These are phyloP conservation scores for Botrytis aclada DNA, from an alignment of 2,329 filamentous ascomycete species.

Conservation along the genomic window DNA sequence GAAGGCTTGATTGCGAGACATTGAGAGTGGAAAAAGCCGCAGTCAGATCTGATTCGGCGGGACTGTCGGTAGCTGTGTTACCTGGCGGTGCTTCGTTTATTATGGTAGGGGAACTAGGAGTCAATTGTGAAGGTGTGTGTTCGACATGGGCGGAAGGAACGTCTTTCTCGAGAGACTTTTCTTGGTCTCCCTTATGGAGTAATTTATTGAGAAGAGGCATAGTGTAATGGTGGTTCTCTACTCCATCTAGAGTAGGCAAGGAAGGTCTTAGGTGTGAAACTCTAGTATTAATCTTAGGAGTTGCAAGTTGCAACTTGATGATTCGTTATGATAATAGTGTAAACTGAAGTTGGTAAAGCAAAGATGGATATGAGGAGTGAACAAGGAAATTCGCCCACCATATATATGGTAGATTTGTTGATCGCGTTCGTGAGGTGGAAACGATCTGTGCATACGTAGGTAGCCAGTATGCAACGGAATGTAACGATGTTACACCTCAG, in stretches of 20 bases:
- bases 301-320: not conserved
- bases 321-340: not conserved
- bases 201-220: constrained; percentile 5
- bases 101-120: not conserved
- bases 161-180: not conserved
- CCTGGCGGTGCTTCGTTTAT: constrained; percentile 23
- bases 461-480: not conserved
- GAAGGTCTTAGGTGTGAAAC: not conserved
- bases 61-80: constrained; percentile 22
- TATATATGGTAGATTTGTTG: not conserved
- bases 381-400: not conserved
- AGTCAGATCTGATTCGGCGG: constrained; percentile 28
- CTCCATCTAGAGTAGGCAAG: not conserved
- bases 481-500: not conserved
- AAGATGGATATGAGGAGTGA: not conserved
- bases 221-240: not conserved
- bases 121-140: not conserved
- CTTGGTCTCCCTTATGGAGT: not conserved
- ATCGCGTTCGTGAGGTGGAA: not conserved
- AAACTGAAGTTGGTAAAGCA: not conserved
- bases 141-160: not conserved
- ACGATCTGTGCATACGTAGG: not conserved
- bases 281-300: not conserved
- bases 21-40: constrained; percentile 42
- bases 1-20: constrained; percentile 34